Conservation (phyloP, 176 grass and related monocot species). For the Lolium perenne region DNA sequence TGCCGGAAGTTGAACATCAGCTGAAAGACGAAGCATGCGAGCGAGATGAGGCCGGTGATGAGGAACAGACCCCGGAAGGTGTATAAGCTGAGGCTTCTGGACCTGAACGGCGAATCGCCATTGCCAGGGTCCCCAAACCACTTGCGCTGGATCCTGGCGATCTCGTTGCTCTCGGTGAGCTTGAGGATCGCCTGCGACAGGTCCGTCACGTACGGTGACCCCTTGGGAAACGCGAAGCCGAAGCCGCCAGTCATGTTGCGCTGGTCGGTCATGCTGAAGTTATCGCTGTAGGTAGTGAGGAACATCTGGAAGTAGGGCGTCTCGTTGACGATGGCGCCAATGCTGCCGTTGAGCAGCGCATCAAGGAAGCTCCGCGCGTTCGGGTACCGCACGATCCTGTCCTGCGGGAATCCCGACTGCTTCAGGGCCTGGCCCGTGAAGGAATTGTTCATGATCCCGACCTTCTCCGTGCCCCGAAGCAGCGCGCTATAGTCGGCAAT, state of each 20-base stretch:
- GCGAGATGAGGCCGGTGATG: constrained; percentile 64
- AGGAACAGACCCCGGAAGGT: constrained; percentile 87
- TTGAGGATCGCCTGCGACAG: no score
- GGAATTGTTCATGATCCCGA: no score
- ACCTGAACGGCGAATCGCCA: constrained; percentile 41
- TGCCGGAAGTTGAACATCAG: no score
- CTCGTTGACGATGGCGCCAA: constrained; percentile 75
- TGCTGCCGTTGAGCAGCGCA: constrained; percentile 55
- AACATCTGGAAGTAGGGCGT: constrained; percentile 79
- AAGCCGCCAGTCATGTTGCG: constrained; percentile 76
- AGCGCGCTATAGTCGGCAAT: constrained; percentile 49
- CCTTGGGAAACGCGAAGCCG: constrained; percentile 74
- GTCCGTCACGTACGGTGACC: not conserved
- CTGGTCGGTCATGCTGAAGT: constrained; percentile 52
- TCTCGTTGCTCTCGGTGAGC: constrained; percentile 48
- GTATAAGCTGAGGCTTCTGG: constrained; percentile 52
- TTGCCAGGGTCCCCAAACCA: constrained; percentile 54
- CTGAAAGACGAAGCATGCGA: constrained; percentile 6
- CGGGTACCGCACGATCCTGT: no score
- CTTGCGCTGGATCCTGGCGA: constrained; percentile 20
- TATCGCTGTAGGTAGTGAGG: constrained; percentile 53
- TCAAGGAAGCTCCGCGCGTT: no score
- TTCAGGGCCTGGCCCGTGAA: no score
- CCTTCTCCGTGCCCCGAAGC: not conserved
- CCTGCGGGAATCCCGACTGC: no score